phyloP scores from a whole-genome alignment of 208 protist species.

The Eutreptiella sp. region DNA sequence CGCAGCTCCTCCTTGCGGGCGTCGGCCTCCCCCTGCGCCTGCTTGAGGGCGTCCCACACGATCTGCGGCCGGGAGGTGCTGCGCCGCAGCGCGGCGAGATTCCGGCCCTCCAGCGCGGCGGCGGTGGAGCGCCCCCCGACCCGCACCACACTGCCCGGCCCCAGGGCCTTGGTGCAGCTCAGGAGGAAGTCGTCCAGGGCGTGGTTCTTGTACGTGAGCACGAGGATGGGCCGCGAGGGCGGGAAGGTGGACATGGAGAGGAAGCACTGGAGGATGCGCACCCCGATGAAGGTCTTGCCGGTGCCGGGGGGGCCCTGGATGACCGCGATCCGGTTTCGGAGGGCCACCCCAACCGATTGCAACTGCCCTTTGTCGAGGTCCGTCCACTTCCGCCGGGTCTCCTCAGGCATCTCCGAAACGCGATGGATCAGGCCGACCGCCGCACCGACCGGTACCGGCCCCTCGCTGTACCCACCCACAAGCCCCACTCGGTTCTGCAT shows the following conservation, averaged over 20 bases:
- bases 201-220: constrained; percentile 42
- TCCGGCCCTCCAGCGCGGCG: too few relatives aligned
- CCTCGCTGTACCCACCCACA: too few relatives aligned
- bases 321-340: constrained; percentile 2
- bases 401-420: background rate
- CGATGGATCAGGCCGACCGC: background rate
- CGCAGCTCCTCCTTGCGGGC: too few relatives aligned
- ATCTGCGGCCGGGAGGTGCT: too few relatives aligned
- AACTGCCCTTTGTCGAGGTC: constrained; percentile 17
- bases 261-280: constrained; percentile 33
- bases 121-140: too few relatives aligned
- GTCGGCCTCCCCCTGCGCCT: too few relatives aligned
- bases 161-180: too few relatives aligned
- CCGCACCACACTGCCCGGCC: too few relatives aligned
- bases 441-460: too few relatives aligned
- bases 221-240: constrained; percentile 31
- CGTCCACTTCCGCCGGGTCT: background rate
- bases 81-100: too few relatives aligned
- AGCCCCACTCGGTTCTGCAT: too few relatives aligned
- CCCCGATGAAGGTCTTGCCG: constrained; percentile 45
- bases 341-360: background rate
- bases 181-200: constrained; percentile 43
- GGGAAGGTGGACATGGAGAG: background rate
- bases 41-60: too few relatives aligned
- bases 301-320: constrained; percentile 45